phyloP scores from a whole-genome alignment of 306 rosid genomes.

The Castanea mollissima region DNA sequence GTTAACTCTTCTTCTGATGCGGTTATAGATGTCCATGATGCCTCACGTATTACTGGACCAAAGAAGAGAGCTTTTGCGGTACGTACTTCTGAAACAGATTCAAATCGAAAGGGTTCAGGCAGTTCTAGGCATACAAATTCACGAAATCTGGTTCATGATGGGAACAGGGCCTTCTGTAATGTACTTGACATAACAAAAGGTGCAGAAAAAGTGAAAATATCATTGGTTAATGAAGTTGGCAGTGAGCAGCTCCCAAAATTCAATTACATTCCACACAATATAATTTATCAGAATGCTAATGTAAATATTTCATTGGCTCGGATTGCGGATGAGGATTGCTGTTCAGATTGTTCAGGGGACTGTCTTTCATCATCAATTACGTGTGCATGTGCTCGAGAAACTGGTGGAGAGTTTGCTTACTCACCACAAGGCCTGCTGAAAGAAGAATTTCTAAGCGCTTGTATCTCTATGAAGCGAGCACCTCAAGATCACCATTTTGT shows the following conservation, averaged over 20 bases:
- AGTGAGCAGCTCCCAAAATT: slow-evolving; percentile 62
- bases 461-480: slow-evolving; percentile 42
- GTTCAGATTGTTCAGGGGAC: slow-evolving; percentile 63
- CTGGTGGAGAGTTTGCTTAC: slow-evolving; percentile 96
- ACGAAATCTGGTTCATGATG: slow-evolving; percentile 13
- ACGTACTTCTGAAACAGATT: slow-evolving; percentile 2
- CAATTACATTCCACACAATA: slow-evolving; percentile 65
- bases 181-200: slow-evolving; percentile 69
- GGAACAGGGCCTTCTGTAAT: slow-evolving; percentile 14
- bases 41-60: slow-evolving; percentile 7
- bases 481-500: slow-evolving; percentile 50
- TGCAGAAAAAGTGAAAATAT: slow-evolving; percentile 61
- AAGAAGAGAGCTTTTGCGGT: background rate
- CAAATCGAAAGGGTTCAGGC: slow-evolving; percentile 17
- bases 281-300: slow-evolving; percentile 68
- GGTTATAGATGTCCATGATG: background rate
- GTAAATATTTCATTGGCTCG: slow-evolving; percentile 82
- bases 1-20: background rate
- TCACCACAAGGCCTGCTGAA: slow-evolving; percentile 58
- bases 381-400: slow-evolving; percentile 91
- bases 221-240: slow-evolving; percentile 56
- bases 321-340: slow-evolving; percentile 78
- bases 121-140: slow-evolving; percentile 20
- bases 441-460: slow-evolving; percentile 57
- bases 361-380: slow-evolving; percentile 67